Evolutionary conservation across 2,329 filamentous ascomycete species (phyloP), one percentile per base, ranked within the genome.

Genomic region (Chaetomiaceae sp.): DNA sequence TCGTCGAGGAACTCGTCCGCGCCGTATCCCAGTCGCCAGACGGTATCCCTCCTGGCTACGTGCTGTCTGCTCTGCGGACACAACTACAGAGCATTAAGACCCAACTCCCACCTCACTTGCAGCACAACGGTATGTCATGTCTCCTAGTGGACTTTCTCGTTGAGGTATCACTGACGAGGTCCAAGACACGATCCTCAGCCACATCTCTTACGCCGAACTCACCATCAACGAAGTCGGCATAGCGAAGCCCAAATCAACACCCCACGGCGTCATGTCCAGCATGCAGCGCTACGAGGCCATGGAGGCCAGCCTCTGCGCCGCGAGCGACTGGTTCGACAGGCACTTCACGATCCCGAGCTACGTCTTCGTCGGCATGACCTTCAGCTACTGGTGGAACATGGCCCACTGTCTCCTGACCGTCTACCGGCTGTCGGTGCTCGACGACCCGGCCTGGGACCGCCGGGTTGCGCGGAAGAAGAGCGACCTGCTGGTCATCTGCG

Each of bases 391-490:
- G 53, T 60, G 60, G n/a, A 60, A 65, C 47, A 56, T 68, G 29
- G 57, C 59, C 7, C 61, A 63, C 34, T 62, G 58, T 45, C 51
- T 65, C 7, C 57, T 66, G 17, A 50, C 62, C 5, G 56, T 69
- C 6, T 62, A 62, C 48, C 58, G 55, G 15, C 55, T 69, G 15
- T 58, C 60, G 11, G 53, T 61, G 3, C 44, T 65, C 7, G 63
- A 69, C 36, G 66, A 69, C 37, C 62, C 65, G 2, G 55, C 59
- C 0, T 71, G 68, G 67, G 66, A 69, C 56, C 59, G 66, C 2
- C 50, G 54, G 9, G 58, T 57, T 14, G 60, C 65, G 5, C 56
- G 59, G 11, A 51, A 53, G 33, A 56, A 57, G 5, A 42, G 69
- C n/a, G 63, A 68, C 38, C 48, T 70, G 15, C 47, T 68, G 5